phyloP scores from a whole-genome alignment of 2,329 filamentous ascomycete species.

The Nigrospora sphaerica region DNA sequence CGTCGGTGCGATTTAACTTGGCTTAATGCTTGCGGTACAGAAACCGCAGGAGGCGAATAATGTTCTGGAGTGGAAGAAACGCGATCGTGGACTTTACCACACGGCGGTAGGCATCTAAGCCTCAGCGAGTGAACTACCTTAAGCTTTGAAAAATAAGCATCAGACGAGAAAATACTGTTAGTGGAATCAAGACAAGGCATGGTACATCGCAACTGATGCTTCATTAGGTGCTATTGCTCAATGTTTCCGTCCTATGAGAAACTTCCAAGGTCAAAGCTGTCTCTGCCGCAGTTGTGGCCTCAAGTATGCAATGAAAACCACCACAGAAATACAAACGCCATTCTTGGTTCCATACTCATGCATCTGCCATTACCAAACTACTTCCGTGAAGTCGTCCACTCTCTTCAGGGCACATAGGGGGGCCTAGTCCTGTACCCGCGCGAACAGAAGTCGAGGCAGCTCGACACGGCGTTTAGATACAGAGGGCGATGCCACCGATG shows the following conservation, averaged over 20 bases:
- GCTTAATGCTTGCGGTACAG: no score
- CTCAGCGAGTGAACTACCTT: no score
- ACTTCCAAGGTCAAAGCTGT: slow-evolving; percentile 9
- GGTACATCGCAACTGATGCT: slow-evolving; percentile 3
- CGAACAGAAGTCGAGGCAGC: no score
- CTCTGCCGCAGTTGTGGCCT: not conserved
- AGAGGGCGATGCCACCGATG: not conserved
- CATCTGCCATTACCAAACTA: no score
- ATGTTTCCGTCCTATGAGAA: slow-evolving; percentile 16
- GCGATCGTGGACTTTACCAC: no score
- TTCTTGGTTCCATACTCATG: not conserved
- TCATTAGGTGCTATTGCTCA: slow-evolving; percentile 12
- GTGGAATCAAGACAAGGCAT: not conserved
- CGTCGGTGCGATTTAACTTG: no score
- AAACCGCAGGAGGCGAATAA: no score
- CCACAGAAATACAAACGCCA: not conserved
- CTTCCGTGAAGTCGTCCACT: no score
- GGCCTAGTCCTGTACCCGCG: no score
- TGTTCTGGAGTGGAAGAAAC: no score
- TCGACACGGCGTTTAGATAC: not conserved
- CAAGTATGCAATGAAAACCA: not conserved
- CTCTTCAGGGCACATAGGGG: no score
- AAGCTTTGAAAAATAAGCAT: not conserved
- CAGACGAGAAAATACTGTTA: not conserved
- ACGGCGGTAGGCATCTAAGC: no score